These are phyloP conservation scores for Penicillium sp. DNA, from an alignment of 2,329 filamentous ascomycete species.

Conservation along the genomic window DNA sequence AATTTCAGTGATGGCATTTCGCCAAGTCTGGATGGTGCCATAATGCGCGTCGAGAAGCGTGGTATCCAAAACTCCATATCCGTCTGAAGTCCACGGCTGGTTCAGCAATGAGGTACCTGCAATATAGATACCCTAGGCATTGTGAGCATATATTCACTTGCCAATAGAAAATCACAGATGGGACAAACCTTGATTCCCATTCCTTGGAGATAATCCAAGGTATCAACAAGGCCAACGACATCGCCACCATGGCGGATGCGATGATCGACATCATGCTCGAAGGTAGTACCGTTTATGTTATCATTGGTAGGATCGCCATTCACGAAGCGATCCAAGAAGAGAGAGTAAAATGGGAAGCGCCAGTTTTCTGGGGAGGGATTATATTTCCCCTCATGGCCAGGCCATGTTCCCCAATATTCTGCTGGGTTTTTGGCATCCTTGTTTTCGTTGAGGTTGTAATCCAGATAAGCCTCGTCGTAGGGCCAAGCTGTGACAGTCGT, in stretches of 20 bases:
- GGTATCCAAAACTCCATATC: conserved; percentile 60
- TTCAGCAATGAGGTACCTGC: conserved; percentile 64
- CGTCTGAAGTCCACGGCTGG: conserved; percentile 61
- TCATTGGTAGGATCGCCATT: conserved; percentile 65
- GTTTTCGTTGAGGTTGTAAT: conserved; percentile 63
- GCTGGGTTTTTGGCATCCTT: conserved; percentile 53
- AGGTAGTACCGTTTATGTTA: conserved; percentile 57
- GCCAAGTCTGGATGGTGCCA: conserved; percentile 58
- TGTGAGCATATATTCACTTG: conserved; percentile 5
- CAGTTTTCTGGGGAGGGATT: conserved; percentile 58
- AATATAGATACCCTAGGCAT: conserved; percentile 55
- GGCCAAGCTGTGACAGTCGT: conserved; percentile 35
- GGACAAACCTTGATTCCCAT: conserved; percentile 58
- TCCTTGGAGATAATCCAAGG: conserved; percentile 62
- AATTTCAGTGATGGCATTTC: conserved; percentile 56
- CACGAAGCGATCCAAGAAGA: conserved; percentile 63
- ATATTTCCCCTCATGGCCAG: conserved; percentile 46
- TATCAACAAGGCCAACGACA: conserved; percentile 56
- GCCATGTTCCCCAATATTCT: conserved; percentile 58
- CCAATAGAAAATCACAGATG: not conserved
- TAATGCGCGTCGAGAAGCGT: conserved; percentile 63
- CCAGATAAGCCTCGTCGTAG: conserved; percentile 51
- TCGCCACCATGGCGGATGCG: conserved; percentile 65
- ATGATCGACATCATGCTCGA: conserved; percentile 59
- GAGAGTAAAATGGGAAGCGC: conserved; percentile 64